These are phyloP conservation scores for Tetrahymena malaccensis DNA, from an alignment of 73 alveolate species.

Conservation along the genomic window DNA sequence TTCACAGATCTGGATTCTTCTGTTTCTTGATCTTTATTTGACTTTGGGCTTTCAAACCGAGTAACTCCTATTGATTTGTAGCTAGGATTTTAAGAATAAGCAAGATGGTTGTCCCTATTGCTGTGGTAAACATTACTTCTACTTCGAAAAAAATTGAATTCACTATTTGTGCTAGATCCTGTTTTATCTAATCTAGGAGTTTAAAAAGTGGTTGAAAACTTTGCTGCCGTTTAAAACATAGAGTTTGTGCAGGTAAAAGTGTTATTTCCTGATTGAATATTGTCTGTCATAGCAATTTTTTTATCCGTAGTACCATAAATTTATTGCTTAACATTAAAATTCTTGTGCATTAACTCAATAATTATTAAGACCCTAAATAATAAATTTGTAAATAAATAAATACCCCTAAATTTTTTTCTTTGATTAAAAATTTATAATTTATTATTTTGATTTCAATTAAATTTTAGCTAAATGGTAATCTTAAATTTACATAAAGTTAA, in stretches of 20 bases:
- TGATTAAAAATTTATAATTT: too few species aligned
- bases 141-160: neutral
- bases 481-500: neutral
- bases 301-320: neutral
- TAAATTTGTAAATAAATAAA: too few species aligned
- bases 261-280: neutral
- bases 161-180: neutral
- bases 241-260: neutral
- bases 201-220: neutral
- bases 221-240: neutral
- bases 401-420: neutral
- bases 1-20: neutral
- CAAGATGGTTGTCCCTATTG: neutral
- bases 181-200: neutral
- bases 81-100: neutral
- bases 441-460: neutral
- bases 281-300: neutral
- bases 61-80: neutral
- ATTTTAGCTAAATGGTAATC: neutral
- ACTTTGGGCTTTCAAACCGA: neutral
- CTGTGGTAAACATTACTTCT: neutral
- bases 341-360: neutral
- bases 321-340: neutral
- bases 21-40: neutral
- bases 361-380: too few species aligned